Evolutionary conservation across 257 asterid genomes (phyloP).

Genomic region (Lavandula angustifolia): DNA sequence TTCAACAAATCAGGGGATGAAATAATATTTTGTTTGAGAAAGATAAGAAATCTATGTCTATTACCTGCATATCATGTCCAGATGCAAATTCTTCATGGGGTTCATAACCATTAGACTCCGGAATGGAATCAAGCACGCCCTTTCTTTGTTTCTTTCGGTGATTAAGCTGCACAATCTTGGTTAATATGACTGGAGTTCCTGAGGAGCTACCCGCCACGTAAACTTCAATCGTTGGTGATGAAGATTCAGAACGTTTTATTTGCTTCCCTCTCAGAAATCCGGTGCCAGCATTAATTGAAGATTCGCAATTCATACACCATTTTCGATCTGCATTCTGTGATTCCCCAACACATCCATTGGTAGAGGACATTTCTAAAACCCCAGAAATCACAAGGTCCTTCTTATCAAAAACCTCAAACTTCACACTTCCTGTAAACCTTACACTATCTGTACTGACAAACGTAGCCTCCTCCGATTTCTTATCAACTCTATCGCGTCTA

Average conservation of each 20-base stretch:
- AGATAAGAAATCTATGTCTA: neutral
- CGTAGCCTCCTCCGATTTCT: constrained; percentile 85
- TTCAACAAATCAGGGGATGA: neutral
- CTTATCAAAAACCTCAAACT: constrained; percentile 66
- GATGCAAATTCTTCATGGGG: constrained; percentile 46
- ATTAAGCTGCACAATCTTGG: constrained; percentile 68
- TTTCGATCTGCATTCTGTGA: constrained; percentile 35
- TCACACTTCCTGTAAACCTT: constrained; percentile 68
- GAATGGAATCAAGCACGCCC: constrained; percentile 63
- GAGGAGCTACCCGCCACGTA: constrained; percentile 79
- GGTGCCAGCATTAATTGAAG: constrained; percentile 49
- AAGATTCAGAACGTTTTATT: constrained; percentile 45
- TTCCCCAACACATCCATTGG: constrained; percentile 58
- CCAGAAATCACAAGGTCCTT: constrained; percentile 70
- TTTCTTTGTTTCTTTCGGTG: constrained; percentile 62
- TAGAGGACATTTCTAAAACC: constrained; percentile 52
- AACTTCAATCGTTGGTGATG: constrained; percentile 71
- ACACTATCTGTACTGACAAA: constrained; percentile 80
- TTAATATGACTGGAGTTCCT: constrained; percentile 76
- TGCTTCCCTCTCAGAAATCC: constrained; percentile 78
- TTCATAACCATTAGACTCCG: constrained; percentile 57
- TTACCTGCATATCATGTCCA: constrained; percentile 69
- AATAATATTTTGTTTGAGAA: neutral
- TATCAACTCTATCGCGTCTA: constrained; percentile 72
- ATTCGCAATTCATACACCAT: constrained; percentile 79